phyloP scores from a whole-genome alignment of 1,284 basidiomycete species.

The Leccinum griseonigrum region DNA sequence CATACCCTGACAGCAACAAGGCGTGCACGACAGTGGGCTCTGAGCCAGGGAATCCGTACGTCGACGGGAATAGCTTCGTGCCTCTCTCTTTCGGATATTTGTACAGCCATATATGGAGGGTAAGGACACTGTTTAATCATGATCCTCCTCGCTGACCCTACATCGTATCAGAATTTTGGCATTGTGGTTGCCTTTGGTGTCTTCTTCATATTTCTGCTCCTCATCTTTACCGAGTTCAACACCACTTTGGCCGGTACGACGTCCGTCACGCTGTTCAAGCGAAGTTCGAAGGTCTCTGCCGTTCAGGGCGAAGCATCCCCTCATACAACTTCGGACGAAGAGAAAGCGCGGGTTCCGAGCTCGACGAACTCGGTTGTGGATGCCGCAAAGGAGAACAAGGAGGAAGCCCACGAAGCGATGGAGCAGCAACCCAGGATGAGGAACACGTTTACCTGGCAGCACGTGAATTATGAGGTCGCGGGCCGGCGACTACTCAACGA shows the following conservation, averaged over 20 bases:
- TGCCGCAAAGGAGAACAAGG: constrained; percentile 8
- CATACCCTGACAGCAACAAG: constrained; percentile 50
- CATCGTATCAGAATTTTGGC: constrained; percentile 46
- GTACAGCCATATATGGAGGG: constrained; percentile 65
- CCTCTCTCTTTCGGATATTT: constrained; percentile 60
- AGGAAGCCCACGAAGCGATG: constrained; percentile 9
- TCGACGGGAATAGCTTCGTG: constrained; percentile 36
- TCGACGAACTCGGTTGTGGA: constrained; percentile 32
- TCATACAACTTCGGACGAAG: constrained; percentile 18
- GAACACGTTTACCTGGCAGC: constrained; percentile 60
- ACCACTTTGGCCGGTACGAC: constrained; percentile 33
- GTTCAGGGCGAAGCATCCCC: constrained; percentile 5
- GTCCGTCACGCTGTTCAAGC: constrained; percentile 44
- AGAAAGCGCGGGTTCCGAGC: constrained; percentile 25
- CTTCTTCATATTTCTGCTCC: constrained; percentile 45
- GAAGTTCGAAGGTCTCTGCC: constrained; percentile 28
- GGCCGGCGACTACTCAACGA: constrained; percentile 67
- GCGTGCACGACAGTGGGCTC: constrained; percentile 54
- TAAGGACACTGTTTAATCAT: constrained; percentile 19
- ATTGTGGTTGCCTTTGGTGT: constrained; percentile 53
- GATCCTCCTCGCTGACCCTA: neutral
- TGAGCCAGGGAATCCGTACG: constrained; percentile 20
- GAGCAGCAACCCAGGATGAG: constrained; percentile 20
- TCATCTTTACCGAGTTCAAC: constrained; percentile 52
- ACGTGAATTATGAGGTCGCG: constrained; percentile 61